These are phyloP conservation scores for Akanthomyces uredinophilus DNA, from an alignment of 2,329 filamentous ascomycete genomes.

Conservation along the genomic window DNA sequence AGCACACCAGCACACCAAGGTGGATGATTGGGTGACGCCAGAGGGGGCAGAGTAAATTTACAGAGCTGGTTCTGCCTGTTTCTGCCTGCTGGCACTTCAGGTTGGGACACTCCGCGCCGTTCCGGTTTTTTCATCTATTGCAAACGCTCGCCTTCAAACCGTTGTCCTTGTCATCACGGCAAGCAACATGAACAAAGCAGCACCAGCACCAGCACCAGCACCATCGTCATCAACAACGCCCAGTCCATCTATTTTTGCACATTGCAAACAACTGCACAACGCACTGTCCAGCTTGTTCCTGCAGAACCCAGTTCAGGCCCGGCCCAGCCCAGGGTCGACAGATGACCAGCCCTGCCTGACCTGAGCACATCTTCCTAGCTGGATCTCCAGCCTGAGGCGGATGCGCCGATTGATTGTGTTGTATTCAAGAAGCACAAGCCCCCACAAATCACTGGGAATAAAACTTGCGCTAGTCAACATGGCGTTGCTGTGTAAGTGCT, in stretches of 20 bases:
- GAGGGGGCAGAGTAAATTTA: background rate
- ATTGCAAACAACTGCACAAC: background rate
- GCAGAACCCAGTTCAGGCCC: background rate
- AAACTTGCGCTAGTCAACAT: constrained; percentile 4
- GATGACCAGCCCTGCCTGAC: background rate
- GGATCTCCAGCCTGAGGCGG: background rate
- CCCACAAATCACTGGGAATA: constrained; percentile 10
- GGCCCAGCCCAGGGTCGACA: background rate
- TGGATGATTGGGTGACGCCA: background rate
- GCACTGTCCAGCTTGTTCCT: background rate
- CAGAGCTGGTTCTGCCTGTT: background rate
- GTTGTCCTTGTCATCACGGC: background rate
- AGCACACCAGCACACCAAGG: background rate
- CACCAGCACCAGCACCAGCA: background rate
- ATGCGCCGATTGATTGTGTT: constrained; percentile 6
- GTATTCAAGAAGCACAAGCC: constrained; percentile 3
- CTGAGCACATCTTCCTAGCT: background rate
- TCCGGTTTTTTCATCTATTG: background rate
- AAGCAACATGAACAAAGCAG: background rate
- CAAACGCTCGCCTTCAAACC: background rate
- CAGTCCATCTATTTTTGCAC: background rate
- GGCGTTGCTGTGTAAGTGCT: too few species aligned
- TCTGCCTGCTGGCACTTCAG: background rate
- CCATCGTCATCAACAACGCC: background rate
- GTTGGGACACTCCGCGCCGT: background rate